Evolutionary conservation across 1,284 basidiomycete genomes (phyloP), one percentile per base, ranked within the genome.

Genomic region (Cutaneotrichosporon mucoides): DNA sequence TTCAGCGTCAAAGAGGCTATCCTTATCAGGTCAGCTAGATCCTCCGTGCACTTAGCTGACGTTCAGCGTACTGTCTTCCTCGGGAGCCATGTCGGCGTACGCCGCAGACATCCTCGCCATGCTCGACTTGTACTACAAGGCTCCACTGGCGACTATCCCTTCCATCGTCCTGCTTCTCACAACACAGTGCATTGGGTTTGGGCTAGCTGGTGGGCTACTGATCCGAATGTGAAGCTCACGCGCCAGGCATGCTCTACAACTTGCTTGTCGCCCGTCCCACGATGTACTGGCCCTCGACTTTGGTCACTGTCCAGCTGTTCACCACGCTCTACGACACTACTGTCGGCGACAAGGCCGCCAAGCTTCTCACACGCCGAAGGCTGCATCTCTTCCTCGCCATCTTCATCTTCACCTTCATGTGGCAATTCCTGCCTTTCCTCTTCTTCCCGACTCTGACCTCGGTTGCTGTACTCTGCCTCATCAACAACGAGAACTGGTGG

Each of bases 171-270:
- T 83, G 1, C 75, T 84, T 1, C 76, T 82, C 51, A 79, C 79
- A 4, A 83, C 82, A 1, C 82, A 84, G 65, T 75, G 82, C 49
- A 80, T 83, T 37, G 82, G 82, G 3, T 83, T 82, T 56, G 82
- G 82, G 1, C 68, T 83, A 5, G 79, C 79, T 7, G 82, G 82
- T 61, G 55, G 55, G 73, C 66, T 24, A 24, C 36, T n/a, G 5
- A 2, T 2, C 24, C 24, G 24, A 24, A 3, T 6, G 5, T 11
- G 9, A 16, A 9, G 1, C 42, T 16, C 53, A 51, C 8, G 57
- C 24, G 40, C 33, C 51, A 73, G 77, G 77, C 1, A 76, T 78
- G 68, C 67, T 78, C 2, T 77, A 79, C 55, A 74, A 72, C 57
- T 68, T 79, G 41, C 70, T 79, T 33, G 75, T 79, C 37, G 65